Percentiles rank a stretch among this genome's conserved stretches.
These are phyloP conservation scores for Talaromyces funiculosus DNA, from an alignment of 2,329 filamentous ascomycete genomes.

Conservation along the genomic window DNA sequence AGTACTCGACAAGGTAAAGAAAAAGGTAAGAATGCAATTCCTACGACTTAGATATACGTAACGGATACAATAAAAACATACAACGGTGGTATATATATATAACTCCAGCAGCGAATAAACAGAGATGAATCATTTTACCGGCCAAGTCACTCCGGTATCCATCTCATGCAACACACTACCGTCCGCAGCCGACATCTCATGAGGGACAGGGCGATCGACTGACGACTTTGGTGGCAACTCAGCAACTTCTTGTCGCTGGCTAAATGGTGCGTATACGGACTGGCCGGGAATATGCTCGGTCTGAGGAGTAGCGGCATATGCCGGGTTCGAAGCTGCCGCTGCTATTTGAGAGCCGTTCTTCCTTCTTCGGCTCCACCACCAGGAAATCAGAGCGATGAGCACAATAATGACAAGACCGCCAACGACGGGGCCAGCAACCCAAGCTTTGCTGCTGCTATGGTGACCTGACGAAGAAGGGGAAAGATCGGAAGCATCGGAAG, in stretches of 20 bases:
- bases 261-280: not conserved
- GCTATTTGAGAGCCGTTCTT: not conserved
- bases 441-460: constrained; percentile 8
- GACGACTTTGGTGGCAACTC: not conserved
- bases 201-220: not conserved
- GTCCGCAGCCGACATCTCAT: not conserved
- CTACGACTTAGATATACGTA: not conserved
- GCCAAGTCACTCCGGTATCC: not conserved
- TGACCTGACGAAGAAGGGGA: not conserved
- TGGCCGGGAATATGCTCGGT: not conserved
- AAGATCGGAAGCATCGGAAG: not conserved
- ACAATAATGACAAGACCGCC: constrained; percentile 1
- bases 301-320: not conserved
- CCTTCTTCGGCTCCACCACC: constrained; percentile 8
- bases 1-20: not conserved
- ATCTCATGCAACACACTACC: not conserved
- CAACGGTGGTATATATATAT: not conserved
- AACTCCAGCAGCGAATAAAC: not conserved
- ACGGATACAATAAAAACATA: not conserved
- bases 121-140: not conserved
- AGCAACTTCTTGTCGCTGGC: not conserved
- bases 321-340: not conserved
- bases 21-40: not conserved
- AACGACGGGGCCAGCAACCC: constrained; percentile 6
- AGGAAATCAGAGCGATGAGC: not conserved